These are phyloP conservation scores for Colletotrichum sp. DNA, from an alignment of 2,329 filamentous ascomycete genomes.

Conservation along the genomic window DNA sequence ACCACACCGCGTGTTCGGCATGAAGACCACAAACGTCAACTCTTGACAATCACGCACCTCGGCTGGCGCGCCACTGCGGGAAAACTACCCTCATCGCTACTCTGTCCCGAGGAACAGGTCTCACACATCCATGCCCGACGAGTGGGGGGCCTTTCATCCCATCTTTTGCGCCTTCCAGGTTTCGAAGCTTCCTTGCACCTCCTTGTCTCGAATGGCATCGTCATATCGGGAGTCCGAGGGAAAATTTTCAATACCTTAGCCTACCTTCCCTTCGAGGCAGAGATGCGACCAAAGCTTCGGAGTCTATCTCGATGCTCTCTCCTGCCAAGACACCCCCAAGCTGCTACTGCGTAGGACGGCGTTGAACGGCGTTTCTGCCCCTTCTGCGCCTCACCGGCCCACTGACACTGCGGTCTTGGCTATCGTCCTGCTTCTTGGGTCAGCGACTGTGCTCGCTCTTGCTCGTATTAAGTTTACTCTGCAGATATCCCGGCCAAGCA, in stretches of 20 bases:
- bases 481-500: not conserved
- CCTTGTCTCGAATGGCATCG: not conserved
- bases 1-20: not conserved
- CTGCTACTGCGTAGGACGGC: constrained; percentile 14
- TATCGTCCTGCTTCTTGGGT: not conserved
- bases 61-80: not conserved
- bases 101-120: not conserved
- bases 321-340: constrained; percentile 4
- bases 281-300: not conserved
- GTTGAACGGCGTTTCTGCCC: not conserved
- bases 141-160: not conserved
- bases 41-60: not conserved
- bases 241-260: not conserved
- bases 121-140: not conserved
- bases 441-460: not conserved
- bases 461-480: not conserved
- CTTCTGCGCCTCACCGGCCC: constrained; percentile 12
- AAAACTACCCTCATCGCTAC: not conserved
- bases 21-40: not conserved
- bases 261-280: not conserved
- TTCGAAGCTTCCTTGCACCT: not conserved
- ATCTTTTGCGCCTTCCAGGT: not conserved
- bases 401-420: constrained; percentile 10
- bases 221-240: constrained; percentile 7
- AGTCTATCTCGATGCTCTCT: not conserved